Percentiles rank a stretch among this genome's conserved stretches.
phyloP scores from a whole-genome alignment of 768 basidiomycete species.

The Asterophora parasitica region DNA sequence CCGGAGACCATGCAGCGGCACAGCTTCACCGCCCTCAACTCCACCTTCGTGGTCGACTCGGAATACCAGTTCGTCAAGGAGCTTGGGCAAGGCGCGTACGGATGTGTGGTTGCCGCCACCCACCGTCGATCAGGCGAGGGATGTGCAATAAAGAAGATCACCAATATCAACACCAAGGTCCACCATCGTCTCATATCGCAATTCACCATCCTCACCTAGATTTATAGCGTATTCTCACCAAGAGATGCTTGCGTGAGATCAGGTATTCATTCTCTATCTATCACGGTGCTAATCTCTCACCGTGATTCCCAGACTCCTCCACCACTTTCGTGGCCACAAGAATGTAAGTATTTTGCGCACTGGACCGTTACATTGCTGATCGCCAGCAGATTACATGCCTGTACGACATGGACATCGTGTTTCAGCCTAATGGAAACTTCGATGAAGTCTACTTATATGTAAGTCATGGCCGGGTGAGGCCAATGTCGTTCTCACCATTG shows the following conservation, averaged over 20 bases:
- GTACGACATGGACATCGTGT: constrained; percentile 98
- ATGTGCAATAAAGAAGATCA: constrained; percentile 95
- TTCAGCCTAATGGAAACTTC: constrained; percentile 87
- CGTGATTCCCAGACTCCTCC: constrained; percentile 59
- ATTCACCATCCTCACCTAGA: constrained; percentile 1
- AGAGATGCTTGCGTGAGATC: constrained; percentile 94
- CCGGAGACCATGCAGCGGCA: constrained; percentile 58
- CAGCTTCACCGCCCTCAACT: constrained; percentile 78
- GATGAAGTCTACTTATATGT: constrained; percentile 96
- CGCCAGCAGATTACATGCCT: constrained; percentile 79
- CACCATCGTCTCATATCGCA: not conserved
- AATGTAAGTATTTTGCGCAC: constrained; percentile 55
- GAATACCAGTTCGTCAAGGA: constrained; percentile 96
- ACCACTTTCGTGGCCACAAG: constrained; percentile 99
- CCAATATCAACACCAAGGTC: constrained; percentile 88
- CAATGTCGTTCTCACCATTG: constrained; percentile 7
- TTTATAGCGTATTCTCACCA: constrained; percentile 84
- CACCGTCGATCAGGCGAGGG: constrained; percentile 82
- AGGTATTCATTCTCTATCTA: constrained; percentile 44
- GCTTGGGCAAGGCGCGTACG: constrained; percentile 93
- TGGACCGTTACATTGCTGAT: constrained; percentile 10
- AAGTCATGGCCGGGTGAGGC: constrained; percentile 22
- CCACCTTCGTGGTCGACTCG: constrained; percentile 81
- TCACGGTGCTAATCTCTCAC: constrained; percentile 4
- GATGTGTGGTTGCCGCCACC: constrained; percentile 83